phyloP scores from a whole-genome alignment of 2,329 filamentous ascomycete species.

The Diaporthe australafricana region DNA sequence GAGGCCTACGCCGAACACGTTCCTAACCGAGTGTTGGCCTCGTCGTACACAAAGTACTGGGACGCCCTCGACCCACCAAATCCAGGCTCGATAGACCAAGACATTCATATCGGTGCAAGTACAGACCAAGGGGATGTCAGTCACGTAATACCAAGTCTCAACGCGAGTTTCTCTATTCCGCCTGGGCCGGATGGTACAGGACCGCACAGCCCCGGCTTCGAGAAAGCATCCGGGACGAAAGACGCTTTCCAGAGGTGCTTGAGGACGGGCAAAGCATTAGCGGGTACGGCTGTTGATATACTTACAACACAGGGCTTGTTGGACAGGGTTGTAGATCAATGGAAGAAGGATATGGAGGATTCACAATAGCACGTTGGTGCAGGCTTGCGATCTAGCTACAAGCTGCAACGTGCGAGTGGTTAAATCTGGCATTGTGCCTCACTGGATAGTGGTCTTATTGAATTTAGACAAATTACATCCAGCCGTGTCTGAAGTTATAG shows the following conservation, averaged over 20 bases:
- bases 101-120: constrained; percentile 53
- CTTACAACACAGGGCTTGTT: constrained; percentile 56
- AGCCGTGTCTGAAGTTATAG: no score
- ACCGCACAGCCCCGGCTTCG: constrained; percentile 67
- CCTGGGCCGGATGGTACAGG: constrained; percentile 56
- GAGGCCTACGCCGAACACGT: constrained; percentile 66
- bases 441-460: no score
- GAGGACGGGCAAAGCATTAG: constrained; percentile 60
- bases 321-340: constrained; percentile 55
- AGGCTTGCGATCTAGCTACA: not conserved
- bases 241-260: constrained; percentile 59
- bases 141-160: constrained; percentile 67
- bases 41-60: constrained; percentile 57
- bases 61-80: constrained; percentile 52
- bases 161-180: constrained; percentile 61
- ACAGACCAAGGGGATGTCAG: constrained; percentile 71
- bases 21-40: constrained; percentile 62
- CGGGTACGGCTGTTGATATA: constrained; percentile 60
- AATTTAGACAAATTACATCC: no score
- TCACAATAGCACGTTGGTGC: no score
- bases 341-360: constrained; percentile 45
- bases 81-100: not conserved
- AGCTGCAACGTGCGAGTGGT: not conserved
- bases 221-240: constrained; percentile 60
- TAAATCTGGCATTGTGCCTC: not conserved